Evolutionary conservation across 2,329 filamentous ascomycete species (phyloP), one percentile per base, ranked within the genome.

Genomic region (Pezicula radicicola): DNA sequence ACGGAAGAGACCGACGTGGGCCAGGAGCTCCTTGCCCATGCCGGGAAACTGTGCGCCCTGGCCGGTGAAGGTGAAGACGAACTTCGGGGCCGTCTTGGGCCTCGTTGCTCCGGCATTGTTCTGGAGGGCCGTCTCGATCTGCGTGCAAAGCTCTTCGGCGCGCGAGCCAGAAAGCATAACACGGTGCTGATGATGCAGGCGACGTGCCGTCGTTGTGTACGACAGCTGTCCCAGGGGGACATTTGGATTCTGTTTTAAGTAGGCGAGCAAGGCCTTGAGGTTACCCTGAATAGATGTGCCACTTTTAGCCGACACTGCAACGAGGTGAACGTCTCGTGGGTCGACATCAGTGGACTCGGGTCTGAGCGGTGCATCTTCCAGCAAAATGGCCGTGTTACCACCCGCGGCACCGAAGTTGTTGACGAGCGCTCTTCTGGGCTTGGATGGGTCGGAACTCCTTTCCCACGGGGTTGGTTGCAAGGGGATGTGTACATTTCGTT

Each of bases 151-250:
- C 15, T 36, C 33, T 36, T 36, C 30, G 9, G 75, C 50, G 47
- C 69, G 67, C 3, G 65, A 63, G 1, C 71, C 75, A 4, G 71
- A 63, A 43, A 78, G 72, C 36, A 72, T 76, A 63, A 80, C 70
- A 12, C 80, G 75, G 69, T 76, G 78, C 58, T 75, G 70, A 64
- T 83, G 76, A 57, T 85, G 83, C 8, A 80, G 76, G 46, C 78
- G 77, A 13, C 84, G 76, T 4, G 51, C 50, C 15, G 52, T 55
- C 3, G 53, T 57, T 37, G 57, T 59, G 28, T 57, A 59, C 5
- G 57, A 51, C 6, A 59, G 33, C 4, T 30, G 21, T 25, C 46
- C 12, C 4, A 59, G 49, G 28, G 39, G 18, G 8, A 45, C 18
- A 16, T 55, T 42, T 12, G 48, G 30, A 16, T 51, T 47, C 33